Percentiles rank a stretch among this genome's conserved stretches.
phyloP scores from a whole-genome alignment of 2,329 filamentous ascomycete genomes.

The Colletotrichum magnum region DNA sequence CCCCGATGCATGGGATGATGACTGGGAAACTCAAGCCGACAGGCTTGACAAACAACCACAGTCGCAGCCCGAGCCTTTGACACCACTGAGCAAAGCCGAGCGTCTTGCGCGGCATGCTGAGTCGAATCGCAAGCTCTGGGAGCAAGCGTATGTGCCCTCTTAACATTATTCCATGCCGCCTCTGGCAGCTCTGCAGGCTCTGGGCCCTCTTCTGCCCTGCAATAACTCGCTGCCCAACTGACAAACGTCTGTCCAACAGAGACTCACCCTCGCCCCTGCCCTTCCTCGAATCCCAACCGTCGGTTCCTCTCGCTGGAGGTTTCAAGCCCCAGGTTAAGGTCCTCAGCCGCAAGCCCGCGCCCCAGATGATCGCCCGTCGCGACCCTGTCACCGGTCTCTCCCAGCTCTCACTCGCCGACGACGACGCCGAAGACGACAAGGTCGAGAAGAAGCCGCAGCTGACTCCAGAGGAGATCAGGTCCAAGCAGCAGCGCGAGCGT shows the following conservation, averaged over 20 bases:
- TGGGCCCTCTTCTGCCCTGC: not conserved
- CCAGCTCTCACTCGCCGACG: conserved; percentile 62
- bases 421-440: conserved; percentile 77
- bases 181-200: not conserved
- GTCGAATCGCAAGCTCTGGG: conserved; percentile 88
- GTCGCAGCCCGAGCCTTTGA: conserved; percentile 51
- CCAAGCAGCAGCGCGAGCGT: conserved; percentile 82
- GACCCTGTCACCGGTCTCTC: conserved; percentile 66
- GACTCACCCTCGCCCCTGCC: conserved; percentile 82
- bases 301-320: conserved; percentile 74
- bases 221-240: conserved; percentile 3
- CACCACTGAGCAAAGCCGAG: conserved; percentile 78
- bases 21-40: conserved; percentile 88
- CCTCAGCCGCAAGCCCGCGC: conserved; percentile 83
- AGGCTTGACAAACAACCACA: conserved; percentile 57
- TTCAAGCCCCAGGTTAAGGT: conserved; percentile 90
- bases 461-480: conserved; percentile 82
- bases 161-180: not conserved
- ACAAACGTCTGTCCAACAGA: conserved; percentile 56
- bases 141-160: conserved; percentile 78
- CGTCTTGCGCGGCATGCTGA: conserved; percentile 85
- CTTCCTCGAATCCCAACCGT: conserved; percentile 77
- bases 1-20: conserved; percentile 90
- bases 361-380: conserved; percentile 70
- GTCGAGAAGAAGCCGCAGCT: conserved; percentile 72